phyloP scores from a whole-genome alignment of 306 rosid genomes.

The Cucumis sativus region Cucumber_9930_V3 NC_026659.2:1614501-1615000 shows the following conservation, averaged over 20 bases:
- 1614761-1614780: conserved; percentile 96
- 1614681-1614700: conserved; percentile 99
- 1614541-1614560: not conserved
- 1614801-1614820: not conserved
- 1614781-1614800: conserved; percentile 99
- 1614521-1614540: not conserved
- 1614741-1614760: conserved; percentile 99
- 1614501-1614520: not conserved
- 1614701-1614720: conserved; percentile 94
- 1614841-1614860: conserved; percentile 9
- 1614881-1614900: conserved; percentile 58
- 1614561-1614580: conserved; percentile 9
- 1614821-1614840: not conserved
- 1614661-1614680: conserved; percentile 97
- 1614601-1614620: conserved; percentile 98
- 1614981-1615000: not conserved
- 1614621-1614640: conserved; percentile 96
- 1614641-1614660: conserved; percentile 99
- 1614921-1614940: conserved; percentile 97
- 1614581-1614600: conserved; percentile 92
- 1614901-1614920: conserved; percentile 96
- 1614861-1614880: conserved; percentile 11
- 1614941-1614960: conserved; percentile 99
- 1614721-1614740: conserved; percentile 96
- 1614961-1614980: conserved; percentile 9